phyloP scores from a whole-genome alignment of 179 eudicot species.

The Gypsophila paniculata region DNA sequence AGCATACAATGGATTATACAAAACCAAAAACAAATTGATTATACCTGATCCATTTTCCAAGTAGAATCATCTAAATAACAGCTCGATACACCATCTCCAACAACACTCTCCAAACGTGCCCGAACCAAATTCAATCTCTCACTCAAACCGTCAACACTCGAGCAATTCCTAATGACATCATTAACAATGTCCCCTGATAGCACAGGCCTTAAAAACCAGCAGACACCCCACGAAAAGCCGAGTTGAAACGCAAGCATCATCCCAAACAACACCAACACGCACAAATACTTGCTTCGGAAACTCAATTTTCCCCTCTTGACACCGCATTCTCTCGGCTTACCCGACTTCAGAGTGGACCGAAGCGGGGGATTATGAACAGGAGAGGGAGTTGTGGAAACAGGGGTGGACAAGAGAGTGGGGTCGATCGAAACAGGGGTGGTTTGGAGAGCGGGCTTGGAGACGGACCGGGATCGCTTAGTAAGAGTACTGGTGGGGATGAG shows the following conservation, averaged over 20 bases:
- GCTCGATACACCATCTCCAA: constrained; percentile 32
- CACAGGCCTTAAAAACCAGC: constrained; percentile 34
- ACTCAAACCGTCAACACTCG: constrained; percentile 32
- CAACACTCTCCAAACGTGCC: constrained; percentile 31
- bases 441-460: constrained; percentile 25
- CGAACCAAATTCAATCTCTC: constrained; percentile 42
- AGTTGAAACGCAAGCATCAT: constrained; percentile 34
- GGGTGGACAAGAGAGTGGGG: constrained; percentile 36
- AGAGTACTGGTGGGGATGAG: constrained; percentile 44
- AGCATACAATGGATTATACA: not conserved
- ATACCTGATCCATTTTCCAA: constrained; percentile 66
- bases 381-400: constrained; percentile 26
- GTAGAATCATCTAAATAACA: constrained; percentile 37
- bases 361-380: constrained; percentile 9
- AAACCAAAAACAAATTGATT: not conserved
- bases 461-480: constrained; percentile 36
- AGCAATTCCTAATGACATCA: constrained; percentile 30
- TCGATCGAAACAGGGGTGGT: constrained; percentile 44
- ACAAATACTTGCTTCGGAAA: constrained; percentile 21
- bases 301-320: constrained; percentile 33
- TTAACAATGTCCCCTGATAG: constrained; percentile 37
- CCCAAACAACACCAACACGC: constrained; percentile 35
- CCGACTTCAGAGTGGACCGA: constrained; percentile 25
- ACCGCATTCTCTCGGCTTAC: constrained; percentile 19
- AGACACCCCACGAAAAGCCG: constrained; percentile 44